phyloP scores from a whole-genome alignment of 192 early-diverging fungal genomes.

The Obelidium mucronatum region DNA sequence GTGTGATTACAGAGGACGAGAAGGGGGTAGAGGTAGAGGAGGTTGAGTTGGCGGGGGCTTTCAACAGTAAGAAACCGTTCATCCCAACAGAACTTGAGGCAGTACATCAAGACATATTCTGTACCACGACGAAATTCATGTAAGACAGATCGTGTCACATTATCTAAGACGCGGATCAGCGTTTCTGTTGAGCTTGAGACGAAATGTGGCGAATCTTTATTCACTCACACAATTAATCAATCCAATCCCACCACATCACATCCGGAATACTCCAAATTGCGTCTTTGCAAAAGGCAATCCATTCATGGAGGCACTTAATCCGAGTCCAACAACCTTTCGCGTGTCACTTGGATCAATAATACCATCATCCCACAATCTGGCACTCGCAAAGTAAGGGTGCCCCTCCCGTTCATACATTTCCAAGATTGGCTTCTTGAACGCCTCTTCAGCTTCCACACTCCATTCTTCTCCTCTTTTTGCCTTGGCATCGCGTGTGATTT shows the following conservation, averaged over 20 bases:
- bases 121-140: constrained; percentile 89
- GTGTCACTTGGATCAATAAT: constrained; percentile 91
- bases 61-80: constrained; percentile 82
- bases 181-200: constrained; percentile 93
- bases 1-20: constrained; percentile 39
- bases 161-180: constrained; percentile 88
- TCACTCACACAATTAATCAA: no score
- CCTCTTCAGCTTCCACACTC: constrained; percentile 76
- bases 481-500: constrained; percentile 82
- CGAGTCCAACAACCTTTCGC: constrained; percentile 85
- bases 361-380: constrained; percentile 94
- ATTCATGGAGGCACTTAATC: constrained; percentile 80
- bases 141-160: constrained; percentile 71
- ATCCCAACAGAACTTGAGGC: constrained; percentile 85
- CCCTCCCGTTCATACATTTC: constrained; percentile 91
- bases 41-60: constrained; percentile 69
- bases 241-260: no score
- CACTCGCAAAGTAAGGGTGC: constrained; percentile 93
- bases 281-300: constrained; percentile 70
- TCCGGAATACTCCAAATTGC: constrained; percentile 93
- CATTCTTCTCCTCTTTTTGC: constrained; percentile 79
- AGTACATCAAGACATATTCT: constrained; percentile 83
- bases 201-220: no score
- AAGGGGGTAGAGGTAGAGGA: no score
- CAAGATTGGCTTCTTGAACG: constrained; percentile 83